Base-by-base conservation (phyloP, 176 grass and related monocot genomes). In the Triticum urartu region DNA sequence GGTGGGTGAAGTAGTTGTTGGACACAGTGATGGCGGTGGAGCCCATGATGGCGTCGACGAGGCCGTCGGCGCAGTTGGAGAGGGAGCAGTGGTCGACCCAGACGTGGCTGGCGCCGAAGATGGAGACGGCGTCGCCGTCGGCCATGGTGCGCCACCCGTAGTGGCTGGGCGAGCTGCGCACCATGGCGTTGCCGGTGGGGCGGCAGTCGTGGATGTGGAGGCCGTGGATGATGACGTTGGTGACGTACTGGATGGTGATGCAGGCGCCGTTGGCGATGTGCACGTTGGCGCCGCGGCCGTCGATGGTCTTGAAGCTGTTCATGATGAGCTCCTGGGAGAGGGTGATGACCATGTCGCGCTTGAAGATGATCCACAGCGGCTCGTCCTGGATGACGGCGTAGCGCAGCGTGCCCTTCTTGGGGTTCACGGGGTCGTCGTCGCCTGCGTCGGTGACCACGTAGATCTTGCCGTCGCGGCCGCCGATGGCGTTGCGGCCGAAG, bases 221-320 rank as follows among this genome's bases (percentile, higher is more conserved):
- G 1, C 94, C 94, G 9, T 95, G 94, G 87, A 95, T 95, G 84
- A 95, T 95, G 68, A 95, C 75, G 84, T 95, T 95, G 33, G 78
- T 91, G 77, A 95, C 20, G 78, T 77, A 93, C 81, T 95, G 94
- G 72, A 95, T 91, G 87, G 94, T 95, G 87, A 95, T 69, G 87
- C 94, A 95, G 20, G 94, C 94, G 0, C 94, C 94, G 18, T 91
- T 91, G 40, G 94, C 89, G 63, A 95, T 95, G 89, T 95, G 94
- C 58, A 95, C 94, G 17, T 93, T 93, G 72, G 86, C 89, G 35
- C 94, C 94, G 0, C 94, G 94, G 1, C 94, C 94, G 15, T 95
- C 94, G 40, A 95, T 93, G 72, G 94, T 95, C 85, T 95, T 95
- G 94, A 95, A 95, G 89, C 91, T 93, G 89, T 95, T 95, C 91